Conservation (phyloP, 768 basidiomycete species). For the Boletellus emodensis region DNA sequence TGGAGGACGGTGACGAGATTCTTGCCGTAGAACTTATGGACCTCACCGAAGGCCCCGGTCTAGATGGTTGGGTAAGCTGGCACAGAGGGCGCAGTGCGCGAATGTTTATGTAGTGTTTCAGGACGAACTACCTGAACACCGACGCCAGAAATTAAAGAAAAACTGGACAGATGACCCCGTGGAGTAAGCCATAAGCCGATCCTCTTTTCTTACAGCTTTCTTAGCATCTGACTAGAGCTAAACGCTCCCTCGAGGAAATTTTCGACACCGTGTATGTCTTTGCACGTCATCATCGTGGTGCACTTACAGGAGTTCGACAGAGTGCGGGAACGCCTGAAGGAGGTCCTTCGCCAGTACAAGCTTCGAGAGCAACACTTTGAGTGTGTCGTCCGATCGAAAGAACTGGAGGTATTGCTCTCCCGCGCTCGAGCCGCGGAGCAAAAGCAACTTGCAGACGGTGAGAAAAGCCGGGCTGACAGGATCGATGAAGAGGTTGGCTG, state of each 20-base stretch:
- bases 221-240: conserved; percentile 47
- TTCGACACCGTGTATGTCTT: conserved; percentile 77
- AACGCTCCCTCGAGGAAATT: conserved; percentile 72
- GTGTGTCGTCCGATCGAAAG: conserved; percentile 88
- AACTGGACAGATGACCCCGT: conserved; percentile 72
- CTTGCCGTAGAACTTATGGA: conserved; percentile 90
- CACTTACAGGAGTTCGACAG: conserved; percentile 35
- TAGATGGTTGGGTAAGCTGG: conserved; percentile 58
- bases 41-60: conserved; percentile 63
- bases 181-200: conserved; percentile 50
- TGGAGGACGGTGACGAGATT: conserved; percentile 88
- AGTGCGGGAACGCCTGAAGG: conserved; percentile 81
- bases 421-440: conserved; percentile 86
- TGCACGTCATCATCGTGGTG: neutral
- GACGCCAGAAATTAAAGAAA: conserved; percentile 70
- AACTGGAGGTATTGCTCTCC: conserved; percentile 82
- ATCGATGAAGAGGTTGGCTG: conserved; percentile 68
- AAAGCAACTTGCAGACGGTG: conserved; percentile 75
- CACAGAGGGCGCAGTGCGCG: neutral
- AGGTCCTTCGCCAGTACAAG: conserved; percentile 83
- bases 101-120: conserved; percentile 26
- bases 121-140: conserved; percentile 64
- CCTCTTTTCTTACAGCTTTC: conserved; percentile 1
- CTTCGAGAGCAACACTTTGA: conserved; percentile 90
- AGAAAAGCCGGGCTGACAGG: conserved; percentile 63